phyloP scores from a whole-genome alignment of 345 rosid species.

The Salix viminalis region DNA sequence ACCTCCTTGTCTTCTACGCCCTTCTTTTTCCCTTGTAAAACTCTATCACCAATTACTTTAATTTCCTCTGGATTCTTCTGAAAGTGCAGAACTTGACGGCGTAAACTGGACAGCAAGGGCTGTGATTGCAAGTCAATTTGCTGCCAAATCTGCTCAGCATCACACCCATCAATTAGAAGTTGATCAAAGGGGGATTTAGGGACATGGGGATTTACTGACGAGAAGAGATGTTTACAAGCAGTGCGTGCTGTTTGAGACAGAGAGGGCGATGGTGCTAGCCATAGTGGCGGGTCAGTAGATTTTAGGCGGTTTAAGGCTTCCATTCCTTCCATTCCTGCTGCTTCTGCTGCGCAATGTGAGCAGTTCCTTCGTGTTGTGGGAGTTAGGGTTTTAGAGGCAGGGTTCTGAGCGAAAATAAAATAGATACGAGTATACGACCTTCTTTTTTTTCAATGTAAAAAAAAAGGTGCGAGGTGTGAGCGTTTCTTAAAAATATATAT shows the following conservation, averaged over 20 bases:
- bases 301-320: slow-evolving; percentile 51
- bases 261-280: slow-evolving; percentile 55
- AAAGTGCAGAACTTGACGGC: slow-evolving; percentile 49
- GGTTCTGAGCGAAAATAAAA: background rate
- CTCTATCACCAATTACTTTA: background rate
- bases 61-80: slow-evolving; percentile 59
- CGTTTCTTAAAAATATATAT: too few species aligned
- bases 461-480: too few species aligned
- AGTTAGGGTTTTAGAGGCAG: background rate
- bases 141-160: slow-evolving; percentile 95
- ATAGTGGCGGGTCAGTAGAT: slow-evolving; percentile 62
- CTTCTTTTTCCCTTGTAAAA: background rate
- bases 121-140: slow-evolving; percentile 79
- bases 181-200: slow-evolving; percentile 69
- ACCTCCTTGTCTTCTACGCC: background rate
- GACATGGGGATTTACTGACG: slow-evolving; percentile 42
- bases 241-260: slow-evolving; percentile 48
- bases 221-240: slow-evolving; percentile 60
- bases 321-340: slow-evolving; percentile 43
- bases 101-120: slow-evolving; percentile 49
- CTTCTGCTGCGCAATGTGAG: slow-evolving; percentile 6
- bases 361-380: background rate
- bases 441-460: too few species aligned
- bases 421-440: too few species aligned
- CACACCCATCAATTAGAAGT: slow-evolving; percentile 69